Evolutionary conservation across 495 filamentous ascomycete genomes (phyloP), one percentile per base, ranked within the genome.

Genomic region (Hypoxylon fuscum): DNA sequence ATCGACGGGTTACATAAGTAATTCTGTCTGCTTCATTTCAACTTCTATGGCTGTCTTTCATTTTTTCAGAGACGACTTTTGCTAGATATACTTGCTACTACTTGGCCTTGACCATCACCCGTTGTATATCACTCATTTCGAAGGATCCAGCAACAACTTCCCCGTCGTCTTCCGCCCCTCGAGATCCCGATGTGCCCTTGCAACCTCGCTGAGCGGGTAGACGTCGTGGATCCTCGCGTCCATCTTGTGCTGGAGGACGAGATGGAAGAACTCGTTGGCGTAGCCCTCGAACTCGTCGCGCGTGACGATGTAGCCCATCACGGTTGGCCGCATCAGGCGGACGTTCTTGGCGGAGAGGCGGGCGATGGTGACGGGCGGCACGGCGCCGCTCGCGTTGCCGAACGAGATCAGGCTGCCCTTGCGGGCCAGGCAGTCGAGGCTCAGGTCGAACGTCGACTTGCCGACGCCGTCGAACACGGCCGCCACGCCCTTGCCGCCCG

Each of bases 381-480:
- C 91, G 4, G 88, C 80, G 8, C 95, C 95, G 64, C 76, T 80
- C 17, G 94, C 90, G 77, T 96, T 97, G 27, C 95, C 95, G 79
- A 94, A 98, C 65, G 82, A 87, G 20, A 92, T 82, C 57, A 98
- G 70, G n/a, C 82, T 88, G 21, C 95, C 95, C 77, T 96, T 96
- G 65, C 88, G 77, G 66, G 85, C 89, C 15, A 96, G 76, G 58
- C 85, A 86, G 52, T 93, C 88, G 68, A 98, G 71, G 72, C 89
- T 89, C 23, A 84, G 77, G 57, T 97, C 93, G 79, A 96, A 97
- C 0, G 95, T 97, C 49, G 82, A 80, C 78, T 89, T 89, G 7
- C 95, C 95, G 14, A 97, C 92, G 15, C 90, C 88, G 73, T 98
- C 95, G 74, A 93, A 97, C 9, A 97, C 88, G 8, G 88, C 92